phyloP scores from a whole-genome alignment of 129 eudicot species.

The Lactuca saligna region DNA sequence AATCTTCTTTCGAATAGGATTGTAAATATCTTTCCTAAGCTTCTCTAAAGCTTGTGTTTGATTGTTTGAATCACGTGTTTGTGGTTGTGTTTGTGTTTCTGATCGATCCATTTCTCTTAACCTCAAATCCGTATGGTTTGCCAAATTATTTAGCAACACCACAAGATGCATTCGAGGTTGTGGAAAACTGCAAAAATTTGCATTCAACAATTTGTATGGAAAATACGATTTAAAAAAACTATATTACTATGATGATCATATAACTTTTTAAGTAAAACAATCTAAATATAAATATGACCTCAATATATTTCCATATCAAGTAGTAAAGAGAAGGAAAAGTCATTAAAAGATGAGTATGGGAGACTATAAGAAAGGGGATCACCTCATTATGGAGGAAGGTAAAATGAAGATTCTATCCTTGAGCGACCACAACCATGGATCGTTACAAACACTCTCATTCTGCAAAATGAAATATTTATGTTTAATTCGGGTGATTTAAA shows the following conservation, averaged over 20 bases:
- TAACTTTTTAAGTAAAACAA: not conserved
- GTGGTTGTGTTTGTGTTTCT: not conserved
- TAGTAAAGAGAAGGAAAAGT: too few relatives aligned
- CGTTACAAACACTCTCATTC: conserved; percentile 25
- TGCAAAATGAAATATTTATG: conserved; percentile 19
- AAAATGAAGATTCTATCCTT: conserved; percentile 24
- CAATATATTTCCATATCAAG: too few relatives aligned
- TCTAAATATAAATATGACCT: too few relatives aligned
- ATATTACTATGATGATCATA: not conserved
- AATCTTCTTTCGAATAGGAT: conserved; percentile 46
- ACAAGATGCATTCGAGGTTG: conserved; percentile 28
- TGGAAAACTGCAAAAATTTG: conserved; percentile 22
- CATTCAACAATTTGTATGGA: not conserved
- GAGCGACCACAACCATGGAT: conserved; percentile 31
- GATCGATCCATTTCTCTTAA: conserved; percentile 10
- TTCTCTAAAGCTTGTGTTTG: conserved; percentile 46
- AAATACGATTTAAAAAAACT: not conserved
- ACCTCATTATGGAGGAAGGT: conserved; percentile 26
- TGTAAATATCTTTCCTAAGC: conserved; percentile 66
- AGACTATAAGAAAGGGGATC: not conserved
- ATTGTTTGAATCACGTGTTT: conserved; percentile 24
- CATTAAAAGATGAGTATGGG: too few relatives aligned
- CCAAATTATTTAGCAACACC: conserved; percentile 17
- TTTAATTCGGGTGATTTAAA: not conserved
- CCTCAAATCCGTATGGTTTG: conserved; percentile 14